Evolutionary conservation across 2,329 filamentous ascomycete genomes (phyloP), one percentile per base, ranked within the genome.

Genomic region (Talaromyces sp.): DNA sequence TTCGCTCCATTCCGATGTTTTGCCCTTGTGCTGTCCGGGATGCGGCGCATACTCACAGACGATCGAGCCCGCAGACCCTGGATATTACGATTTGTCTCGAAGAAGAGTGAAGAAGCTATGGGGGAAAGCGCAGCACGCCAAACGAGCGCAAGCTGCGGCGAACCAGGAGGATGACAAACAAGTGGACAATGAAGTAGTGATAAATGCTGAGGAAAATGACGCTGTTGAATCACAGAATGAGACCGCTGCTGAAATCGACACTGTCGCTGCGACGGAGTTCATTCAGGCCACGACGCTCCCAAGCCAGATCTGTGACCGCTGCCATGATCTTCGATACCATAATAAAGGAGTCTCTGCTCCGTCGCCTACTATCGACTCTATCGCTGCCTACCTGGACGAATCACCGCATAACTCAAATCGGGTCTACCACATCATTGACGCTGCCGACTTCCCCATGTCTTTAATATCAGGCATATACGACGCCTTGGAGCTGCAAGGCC

Each of bases 371-470:
- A 83, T 97, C 64, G 84, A 91, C 50, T 87, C 90, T 2, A 86
- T 99, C 57, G 86, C 87, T 65, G 88, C 91, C 64, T 96, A 92
- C 17, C 89, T 99, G 57, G 83, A 88, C 58, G 91, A 96, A 74
- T 96, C 93, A 1, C 93, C 93, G 0, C 88, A 96, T 76, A 90
- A 90, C 71, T 85, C 90, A 71, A 98, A 99, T 69, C 91, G 97
- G 75, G 88, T 99, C 63, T 99, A 98, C 72, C 95, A 99, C 75
- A 82, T 99, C 27, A 80, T 99, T 24, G 95, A 99, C 70, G 93
- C 95, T 2, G 95, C 93, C 62, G 95, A 99, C 75, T 98, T 99
- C 65, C 95, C 95, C 21, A 90, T 99, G 84, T 97, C 95, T 1
- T 77, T 99, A 14, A 81, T 98, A 4, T 90, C 91, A 0, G 85